Percentiles rank a stretch among this genome's conserved stretches.
Conservation (phyloP, 2,329 filamentous ascomycete species). For the Ophiostoma angusticollis region DNA sequence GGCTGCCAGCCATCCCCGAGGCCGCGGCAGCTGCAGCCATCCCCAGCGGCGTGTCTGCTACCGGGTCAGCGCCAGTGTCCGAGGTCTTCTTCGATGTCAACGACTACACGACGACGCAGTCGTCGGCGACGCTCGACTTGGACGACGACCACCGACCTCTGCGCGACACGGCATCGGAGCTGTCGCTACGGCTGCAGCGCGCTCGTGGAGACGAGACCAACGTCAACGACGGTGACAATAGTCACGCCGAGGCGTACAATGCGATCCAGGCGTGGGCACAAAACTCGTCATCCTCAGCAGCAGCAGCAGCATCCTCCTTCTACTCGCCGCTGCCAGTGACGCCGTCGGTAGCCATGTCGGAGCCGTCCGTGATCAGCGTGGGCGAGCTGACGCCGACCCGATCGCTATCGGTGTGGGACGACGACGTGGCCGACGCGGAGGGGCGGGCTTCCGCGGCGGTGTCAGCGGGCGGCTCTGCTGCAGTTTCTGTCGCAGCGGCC, state of each 20-base stretch:
- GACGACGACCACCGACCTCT: neutral
- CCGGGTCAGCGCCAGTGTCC: too few relatives aligned
- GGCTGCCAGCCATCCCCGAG: constrained; percentile 3
- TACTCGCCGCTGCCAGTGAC: constrained; percentile 48
- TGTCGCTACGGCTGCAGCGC: constrained; percentile 22
- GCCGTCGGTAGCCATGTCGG: constrained; percentile 35
- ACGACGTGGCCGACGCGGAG: constrained; percentile 35
- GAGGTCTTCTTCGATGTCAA: constrained; percentile 13
- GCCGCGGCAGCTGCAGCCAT: neutral
- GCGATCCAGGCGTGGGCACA: constrained; percentile 55
- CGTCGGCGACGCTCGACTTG: neutral
- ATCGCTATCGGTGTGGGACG: constrained; percentile 35
- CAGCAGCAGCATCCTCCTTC: too few relatives aligned
- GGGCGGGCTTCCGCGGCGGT: too few relatives aligned
- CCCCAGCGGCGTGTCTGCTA: neutral
- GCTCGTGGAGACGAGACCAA: constrained; percentile 27
- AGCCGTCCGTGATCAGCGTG: constrained; percentile 37
- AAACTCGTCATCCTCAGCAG: constrained; percentile 31
- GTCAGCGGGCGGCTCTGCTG: too few relatives aligned
- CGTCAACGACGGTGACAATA: constrained; percentile 40
- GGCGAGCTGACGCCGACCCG: constrained; percentile 48
- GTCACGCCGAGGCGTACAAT: constrained; percentile 34
- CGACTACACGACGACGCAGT: neutral
- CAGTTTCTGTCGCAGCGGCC: too few relatives aligned
- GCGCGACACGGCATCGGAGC: constrained; percentile 2